phyloP scores from a whole-genome alignment of 2,329 filamentous ascomycete species.

The Aspergillus neotritici region DNA sequence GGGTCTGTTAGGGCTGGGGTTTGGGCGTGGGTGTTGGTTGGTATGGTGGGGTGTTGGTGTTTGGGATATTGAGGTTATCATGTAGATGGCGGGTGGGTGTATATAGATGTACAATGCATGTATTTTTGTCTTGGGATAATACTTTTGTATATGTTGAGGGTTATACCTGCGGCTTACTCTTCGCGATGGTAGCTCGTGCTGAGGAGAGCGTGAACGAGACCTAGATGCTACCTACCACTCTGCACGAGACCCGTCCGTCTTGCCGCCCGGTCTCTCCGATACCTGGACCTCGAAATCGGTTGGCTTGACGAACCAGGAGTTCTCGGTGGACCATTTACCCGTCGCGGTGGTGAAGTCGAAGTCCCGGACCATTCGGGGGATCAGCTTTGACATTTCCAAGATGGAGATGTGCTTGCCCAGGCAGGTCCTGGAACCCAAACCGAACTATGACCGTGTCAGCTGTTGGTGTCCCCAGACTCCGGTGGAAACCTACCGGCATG shows the following conservation, averaged over 20 bases:
- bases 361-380: slow-evolving; percentile 27
- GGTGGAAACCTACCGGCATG: slow-evolving; percentile 31
- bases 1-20: not conserved
- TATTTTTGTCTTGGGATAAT: too few species aligned
- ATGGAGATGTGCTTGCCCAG: slow-evolving; percentile 35
- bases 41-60: slow-evolving; percentile 2
- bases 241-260: too few species aligned
- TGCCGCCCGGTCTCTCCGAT: not conserved
- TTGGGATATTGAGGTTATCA: not conserved
- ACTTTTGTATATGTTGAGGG: too few species aligned
- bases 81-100: not conserved
- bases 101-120: too few species aligned
- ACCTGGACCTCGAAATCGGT: slow-evolving; percentile 35
- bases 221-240: too few species aligned
- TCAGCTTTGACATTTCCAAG: slow-evolving; percentile 35
- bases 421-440: slow-evolving; percentile 29
- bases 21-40: slow-evolving; percentile 4
- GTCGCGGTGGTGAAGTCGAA: slow-evolving; percentile 21
- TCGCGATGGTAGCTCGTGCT: too few species aligned
- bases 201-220: too few species aligned
- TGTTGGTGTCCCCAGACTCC: not conserved
- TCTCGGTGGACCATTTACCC: slow-evolving; percentile 31
- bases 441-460: slow-evolving; percentile 23
- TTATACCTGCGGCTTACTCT: too few species aligned
- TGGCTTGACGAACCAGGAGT: slow-evolving; percentile 44